Conservation (phyloP, 2,329 filamentous ascomycete genomes). For the Sordariomycetes sp. region DNA sequence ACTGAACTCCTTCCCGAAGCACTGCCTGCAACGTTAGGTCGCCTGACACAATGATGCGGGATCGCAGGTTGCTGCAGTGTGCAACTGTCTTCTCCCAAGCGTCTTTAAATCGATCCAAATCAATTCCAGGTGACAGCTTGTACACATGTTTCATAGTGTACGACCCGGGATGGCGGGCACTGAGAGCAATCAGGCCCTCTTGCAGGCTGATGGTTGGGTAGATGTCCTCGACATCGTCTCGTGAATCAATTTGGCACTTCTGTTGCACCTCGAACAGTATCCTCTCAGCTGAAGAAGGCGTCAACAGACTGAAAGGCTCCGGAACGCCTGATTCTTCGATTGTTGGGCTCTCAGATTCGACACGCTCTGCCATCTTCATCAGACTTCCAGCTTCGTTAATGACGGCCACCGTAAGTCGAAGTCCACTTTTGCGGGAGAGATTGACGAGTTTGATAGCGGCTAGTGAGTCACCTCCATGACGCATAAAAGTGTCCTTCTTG, state of each 20-base stretch:
- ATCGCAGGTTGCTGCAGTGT: conserved; percentile 8
- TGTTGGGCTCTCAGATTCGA: background rate
- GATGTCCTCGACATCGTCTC: conserved; percentile 15
- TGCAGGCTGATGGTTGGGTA: conserved; percentile 28
- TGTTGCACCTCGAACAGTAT: no score
- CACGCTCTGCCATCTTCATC: no score
- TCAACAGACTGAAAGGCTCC: conserved; percentile 2
- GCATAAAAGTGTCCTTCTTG: conserved; percentile 6
- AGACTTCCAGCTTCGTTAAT: no score
- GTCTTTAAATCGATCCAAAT: conserved; percentile 6
- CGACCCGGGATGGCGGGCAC: conserved; percentile 10
- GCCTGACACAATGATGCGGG: conserved; percentile 7
- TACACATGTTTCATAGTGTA: conserved; percentile 6
- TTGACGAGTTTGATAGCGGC: conserved; percentile 5
- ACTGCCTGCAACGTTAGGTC: no score
- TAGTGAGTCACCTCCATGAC: conserved; percentile 9
- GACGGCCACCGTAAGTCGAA: no score
- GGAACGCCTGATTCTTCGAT: background rate
- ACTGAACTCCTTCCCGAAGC: no score
- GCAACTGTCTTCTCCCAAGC: conserved; percentile 10
- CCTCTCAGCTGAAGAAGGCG: no score
- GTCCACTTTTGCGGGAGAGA: conserved; percentile 15
- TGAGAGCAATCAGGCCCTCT: conserved; percentile 22
- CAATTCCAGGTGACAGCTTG: background rate
- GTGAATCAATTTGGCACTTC: background rate